These are phyloP conservation scores for Bonia amplexicaulis DNA, from an alignment of 176 grass and related monocot genomes.

Conservation along the genomic window DNA sequence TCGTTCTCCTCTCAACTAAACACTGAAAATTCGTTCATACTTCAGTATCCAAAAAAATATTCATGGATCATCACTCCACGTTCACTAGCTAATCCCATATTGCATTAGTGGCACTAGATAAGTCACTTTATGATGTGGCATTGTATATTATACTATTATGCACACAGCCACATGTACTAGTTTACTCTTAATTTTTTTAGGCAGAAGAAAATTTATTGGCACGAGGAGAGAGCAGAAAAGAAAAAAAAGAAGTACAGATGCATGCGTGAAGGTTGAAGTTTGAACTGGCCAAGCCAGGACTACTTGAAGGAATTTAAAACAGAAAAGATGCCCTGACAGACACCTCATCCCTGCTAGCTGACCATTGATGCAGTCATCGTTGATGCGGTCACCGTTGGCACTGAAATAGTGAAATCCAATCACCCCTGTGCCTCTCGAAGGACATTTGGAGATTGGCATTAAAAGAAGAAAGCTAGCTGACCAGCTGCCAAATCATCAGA, in stretches of 20 bases:
- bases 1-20: not conserved
- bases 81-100: not conserved
- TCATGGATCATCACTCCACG: not conserved
- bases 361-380: not conserved
- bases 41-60: not conserved
- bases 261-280: not conserved
- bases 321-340: constrained; percentile 32
- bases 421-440: not conserved
- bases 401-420: constrained; percentile 10
- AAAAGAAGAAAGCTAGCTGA: not conserved
- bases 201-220: not conserved
- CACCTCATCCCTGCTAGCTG: not conserved
- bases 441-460: constrained; percentile 13
- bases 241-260: not conserved
- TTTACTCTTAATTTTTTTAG: not conserved
- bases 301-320: constrained; percentile 11
- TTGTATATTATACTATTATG: not conserved
- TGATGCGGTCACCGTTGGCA: not conserved
- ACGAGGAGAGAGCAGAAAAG: not conserved
- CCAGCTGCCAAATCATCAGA: not conserved
- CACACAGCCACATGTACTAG: not conserved
- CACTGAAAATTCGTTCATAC: not conserved
- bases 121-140: constrained; percentile 1
- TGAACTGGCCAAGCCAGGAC: not conserved
- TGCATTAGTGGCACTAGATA: not conserved